Percentiles rank a stretch among this genome's conserved stretches.
phyloP scores from a whole-genome alignment of 2,329 filamentous ascomycete genomes.

The Helminthosporium solani region DNA sequence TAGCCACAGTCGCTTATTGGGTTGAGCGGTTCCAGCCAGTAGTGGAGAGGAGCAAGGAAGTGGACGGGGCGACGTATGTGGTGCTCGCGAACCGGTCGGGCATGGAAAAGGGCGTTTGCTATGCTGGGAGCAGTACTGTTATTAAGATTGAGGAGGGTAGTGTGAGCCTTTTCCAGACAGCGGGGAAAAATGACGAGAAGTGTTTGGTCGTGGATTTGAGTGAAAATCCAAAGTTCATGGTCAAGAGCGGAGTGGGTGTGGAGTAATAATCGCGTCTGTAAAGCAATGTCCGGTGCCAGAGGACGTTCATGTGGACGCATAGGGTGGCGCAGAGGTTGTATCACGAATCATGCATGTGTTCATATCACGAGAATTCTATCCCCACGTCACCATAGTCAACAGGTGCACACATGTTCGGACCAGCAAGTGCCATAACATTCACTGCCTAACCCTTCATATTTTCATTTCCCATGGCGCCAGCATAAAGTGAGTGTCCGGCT shows the following conservation, averaged over 20 bases:
- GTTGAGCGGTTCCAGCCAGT: slow-evolving; percentile 67
- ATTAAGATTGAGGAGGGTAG: slow-evolving; percentile 65
- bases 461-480: slow-evolving; percentile 42
- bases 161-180: slow-evolving; percentile 67
- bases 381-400: not conserved
- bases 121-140: slow-evolving; percentile 73
- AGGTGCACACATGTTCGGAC: slow-evolving; percentile 15
- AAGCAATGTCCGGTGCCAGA: no score
- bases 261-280: not conserved
- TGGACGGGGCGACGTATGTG: slow-evolving; percentile 60
- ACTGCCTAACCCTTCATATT: slow-evolving; percentile 42
- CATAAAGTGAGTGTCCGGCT: slow-evolving; percentile 29
- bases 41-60: slow-evolving; percentile 33
- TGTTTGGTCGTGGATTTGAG: slow-evolving; percentile 68
- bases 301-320: not conserved
- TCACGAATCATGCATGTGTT: slow-evolving; percentile 2
- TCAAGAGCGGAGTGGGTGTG: slow-evolving; percentile 23
- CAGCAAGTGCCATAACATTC: slow-evolving; percentile 37
- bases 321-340: not conserved
- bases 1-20: slow-evolving; percentile 76
- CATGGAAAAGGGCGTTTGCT: slow-evolving; percentile 64
- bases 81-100: slow-evolving; percentile 72
- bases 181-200: slow-evolving; percentile 69
- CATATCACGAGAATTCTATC: no score
- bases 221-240: slow-evolving; percentile 38